Base-by-base conservation (phyloP, 2,329 filamentous ascomycete species). In the Paraconiothyrium sp. region DNA sequence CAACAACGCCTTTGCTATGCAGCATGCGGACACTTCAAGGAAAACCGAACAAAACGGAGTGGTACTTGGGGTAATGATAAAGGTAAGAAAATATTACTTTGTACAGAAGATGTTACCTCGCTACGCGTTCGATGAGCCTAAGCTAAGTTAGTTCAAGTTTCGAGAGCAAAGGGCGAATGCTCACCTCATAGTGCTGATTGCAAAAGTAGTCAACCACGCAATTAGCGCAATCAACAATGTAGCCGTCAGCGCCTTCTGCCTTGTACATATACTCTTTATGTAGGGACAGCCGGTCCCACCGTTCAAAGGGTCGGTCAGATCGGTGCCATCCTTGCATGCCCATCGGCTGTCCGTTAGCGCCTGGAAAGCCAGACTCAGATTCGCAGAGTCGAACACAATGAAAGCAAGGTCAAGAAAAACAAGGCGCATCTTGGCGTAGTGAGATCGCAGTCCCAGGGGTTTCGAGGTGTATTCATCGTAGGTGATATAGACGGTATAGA, bases 381-480 rank as follows among this genome's bases (percentile, higher is more conserved):
- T 98, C 55, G 94, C 93, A 4, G 94, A 93, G 78, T 97, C 94
- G 82, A 99, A 97, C 46, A 98, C 94, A 73, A 99, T 97, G 77
- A 99, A 99, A 72, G 97, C 90, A 3, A 99, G 85, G 79, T 99
- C 95, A 60, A 97, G 86, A 58, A 99, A 88, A 62, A 98, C 92
- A 54, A 99, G 87, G 14, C 92, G 89, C 67, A 97, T 91, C 78
- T 99, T 99, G 52, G 92, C 90, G 59, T 89, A 89, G 10, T 93
- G 89, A 7, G 89, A 90, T 47, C 96, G 91, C 62, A 99, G 83
- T 1, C 95, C 95, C 22, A 99, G 84, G 24, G 96, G 95, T 76
- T 96, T 96, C 34, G 93, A 92, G 5, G 92, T 95, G 80, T 97
- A 98, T 81, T 99, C 95, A 75, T 99, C 95, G 81, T 90, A 97